Evolutionary conservation across 2,329 filamentous ascomycete genomes (phyloP).

Genomic region (Fusarium tuaranense): DNA sequence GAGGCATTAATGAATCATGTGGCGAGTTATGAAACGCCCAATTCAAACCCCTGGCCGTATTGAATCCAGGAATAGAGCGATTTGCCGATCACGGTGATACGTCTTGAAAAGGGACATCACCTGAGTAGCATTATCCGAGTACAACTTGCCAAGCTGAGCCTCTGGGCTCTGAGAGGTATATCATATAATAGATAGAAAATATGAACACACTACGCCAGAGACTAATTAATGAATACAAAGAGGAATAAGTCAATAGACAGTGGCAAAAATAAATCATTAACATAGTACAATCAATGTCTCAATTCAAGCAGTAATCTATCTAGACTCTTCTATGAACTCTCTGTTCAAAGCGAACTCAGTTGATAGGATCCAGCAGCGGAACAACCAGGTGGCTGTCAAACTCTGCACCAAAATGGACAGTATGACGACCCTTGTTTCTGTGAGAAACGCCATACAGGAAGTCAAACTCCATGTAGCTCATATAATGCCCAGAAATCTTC

Average conservation of each 20-base stretch:
- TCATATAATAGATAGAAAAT: too few species aligned
- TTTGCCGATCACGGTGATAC: background rate
- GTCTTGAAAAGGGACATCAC: background rate
- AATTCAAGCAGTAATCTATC: background rate
- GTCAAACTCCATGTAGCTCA: background rate
- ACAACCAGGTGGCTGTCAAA: background rate
- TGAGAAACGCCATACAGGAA: background rate
- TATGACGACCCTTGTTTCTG: background rate
- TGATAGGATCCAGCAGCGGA: background rate
- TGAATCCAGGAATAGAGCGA: background rate
- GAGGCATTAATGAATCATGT: background rate
- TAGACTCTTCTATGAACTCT: background rate
- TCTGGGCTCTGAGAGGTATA: rapidly evolving
- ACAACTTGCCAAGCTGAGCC: background rate
- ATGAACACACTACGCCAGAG: too few species aligned
- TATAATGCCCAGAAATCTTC: background rate
- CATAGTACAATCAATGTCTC: too few species aligned
- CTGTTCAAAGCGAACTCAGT: background rate
- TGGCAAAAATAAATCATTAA: too few species aligned
- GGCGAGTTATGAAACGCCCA: background rate
- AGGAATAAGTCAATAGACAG: too few species aligned
- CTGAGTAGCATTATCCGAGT: background rate
- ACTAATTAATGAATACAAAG: too few species aligned
- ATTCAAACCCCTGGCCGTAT: background rate
- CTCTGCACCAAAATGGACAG: background rate